These are phyloP conservation scores for Kalanchoe fedtschenkoi DNA, from an alignment of 164 flowering plant genomes.

Conservation along the genomic window DNA sequence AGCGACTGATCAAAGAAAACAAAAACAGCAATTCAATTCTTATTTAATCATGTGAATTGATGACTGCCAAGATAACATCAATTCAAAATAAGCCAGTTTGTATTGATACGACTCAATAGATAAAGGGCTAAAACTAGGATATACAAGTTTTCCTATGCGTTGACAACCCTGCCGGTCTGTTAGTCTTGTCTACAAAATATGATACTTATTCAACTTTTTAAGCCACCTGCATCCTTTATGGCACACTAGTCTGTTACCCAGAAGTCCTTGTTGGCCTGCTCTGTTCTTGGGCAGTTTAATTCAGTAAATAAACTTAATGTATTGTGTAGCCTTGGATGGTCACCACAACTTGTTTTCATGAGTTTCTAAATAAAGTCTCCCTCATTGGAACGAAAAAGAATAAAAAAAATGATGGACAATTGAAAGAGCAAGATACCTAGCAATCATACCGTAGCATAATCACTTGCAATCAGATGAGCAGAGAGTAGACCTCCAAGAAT, in stretches of 20 bases:
- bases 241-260: not conserved
- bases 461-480: constrained; percentile 95
- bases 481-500: constrained; percentile 94
- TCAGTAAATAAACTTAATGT: not conserved
- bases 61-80: not conserved
- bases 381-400: not conserved
- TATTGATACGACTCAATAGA: not conserved
- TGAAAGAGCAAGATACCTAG: not conserved
- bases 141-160: not conserved
- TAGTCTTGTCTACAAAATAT: not conserved
- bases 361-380: not conserved
- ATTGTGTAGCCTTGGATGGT: not conserved
- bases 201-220: not conserved
- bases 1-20: too few relatives aligned
- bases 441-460: constrained; percentile 67
- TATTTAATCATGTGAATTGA: not conserved
- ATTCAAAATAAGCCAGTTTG: not conserved
- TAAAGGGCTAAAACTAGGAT: not conserved
- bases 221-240: not conserved
- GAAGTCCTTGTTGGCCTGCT: not conserved
- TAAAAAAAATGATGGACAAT: not conserved
- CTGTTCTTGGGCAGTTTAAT: not conserved
- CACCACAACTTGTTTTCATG: not conserved
- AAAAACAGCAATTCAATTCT: not conserved
- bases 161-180: not conserved